A percentile compares a stretch with the other conserved stretches of the same genome.
Conservation (phyloP, 371 early-diverging fungal species). For the Apophysomyces ossiformis region DNA sequence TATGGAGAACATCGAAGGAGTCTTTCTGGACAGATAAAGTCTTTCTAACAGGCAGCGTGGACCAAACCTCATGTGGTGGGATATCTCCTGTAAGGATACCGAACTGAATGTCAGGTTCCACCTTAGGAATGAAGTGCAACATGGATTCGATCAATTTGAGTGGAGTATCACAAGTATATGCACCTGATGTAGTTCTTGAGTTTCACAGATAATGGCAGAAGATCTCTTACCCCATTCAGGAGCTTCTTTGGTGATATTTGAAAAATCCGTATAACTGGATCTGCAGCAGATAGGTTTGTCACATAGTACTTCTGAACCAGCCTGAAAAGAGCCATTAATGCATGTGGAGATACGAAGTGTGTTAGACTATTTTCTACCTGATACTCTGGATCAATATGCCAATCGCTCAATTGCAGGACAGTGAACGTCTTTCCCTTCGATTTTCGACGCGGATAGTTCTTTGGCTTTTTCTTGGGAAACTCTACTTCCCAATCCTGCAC, state of each 20-base stretch:
- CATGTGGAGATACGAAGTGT: background rate
- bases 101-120: conserved; percentile 47
- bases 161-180: conserved; percentile 59
- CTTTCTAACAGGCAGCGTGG: conserved; percentile 42
- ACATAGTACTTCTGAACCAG: conserved; percentile 58
- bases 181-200: conserved; percentile 33
- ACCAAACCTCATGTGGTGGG: conserved; percentile 70
- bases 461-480: conserved; percentile 59
- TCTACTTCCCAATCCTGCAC: conserved; percentile 42
- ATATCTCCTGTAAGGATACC: conserved; percentile 66
- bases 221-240: conserved; percentile 41
- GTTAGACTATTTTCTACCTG: conserved; percentile 20
- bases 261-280: conserved; percentile 40
- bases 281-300: conserved; percentile 63
- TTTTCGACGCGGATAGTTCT: conserved; percentile 16
- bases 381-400: conserved; percentile 65
- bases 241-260: conserved; percentile 33
- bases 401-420: conserved; percentile 65
- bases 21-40: conserved; percentile 46
- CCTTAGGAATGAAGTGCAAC: conserved; percentile 45
- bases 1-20: conserved; percentile 42
- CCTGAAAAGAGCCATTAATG: conserved; percentile 13
- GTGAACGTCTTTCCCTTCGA: conserved; percentile 44
- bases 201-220: conserved; percentile 1
- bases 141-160: conserved; percentile 50